Evolutionary conservation across 1,139 yeast species (phyloP).

Genomic region (Debaryomyces subglobosus): DNA sequence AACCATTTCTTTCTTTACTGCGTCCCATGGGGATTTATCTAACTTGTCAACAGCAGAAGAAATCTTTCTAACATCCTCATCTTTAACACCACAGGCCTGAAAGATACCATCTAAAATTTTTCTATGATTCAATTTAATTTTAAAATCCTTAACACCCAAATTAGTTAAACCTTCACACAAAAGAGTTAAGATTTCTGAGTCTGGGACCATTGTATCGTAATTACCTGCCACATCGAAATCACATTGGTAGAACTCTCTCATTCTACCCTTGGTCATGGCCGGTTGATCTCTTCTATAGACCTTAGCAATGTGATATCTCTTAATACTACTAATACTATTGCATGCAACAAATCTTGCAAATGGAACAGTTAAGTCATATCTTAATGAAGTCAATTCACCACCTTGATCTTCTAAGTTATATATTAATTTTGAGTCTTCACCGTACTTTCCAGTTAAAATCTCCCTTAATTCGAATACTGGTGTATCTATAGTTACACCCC

Average conservation of each 20-base stretch:
- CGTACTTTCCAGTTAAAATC: conserved; percentile 94
- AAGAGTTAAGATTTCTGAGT: conserved; percentile 82
- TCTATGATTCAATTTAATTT: conserved; percentile 90
- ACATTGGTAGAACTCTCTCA: conserved; percentile 99
- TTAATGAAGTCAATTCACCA: conserved; percentile 91
- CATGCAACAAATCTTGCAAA: conserved; percentile 96
- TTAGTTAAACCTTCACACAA: conserved; percentile 82
- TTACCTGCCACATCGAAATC: conserved; percentile 95
- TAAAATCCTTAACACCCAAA: conserved; percentile 85
- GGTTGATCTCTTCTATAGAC: conserved; percentile 99
- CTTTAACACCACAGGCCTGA: conserved; percentile 91
- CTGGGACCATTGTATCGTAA: conserved; percentile 94
- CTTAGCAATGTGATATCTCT: conserved; percentile 95
- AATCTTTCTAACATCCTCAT: conserved; percentile 89
- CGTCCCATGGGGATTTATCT: conserved; percentile 95
- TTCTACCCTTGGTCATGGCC: conserved; percentile 98
- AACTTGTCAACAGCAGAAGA: conserved; percentile 96
- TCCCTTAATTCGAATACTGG: conserved; percentile 97
- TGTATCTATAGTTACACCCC: conserved; percentile 96
- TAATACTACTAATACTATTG: conserved; percentile 86
- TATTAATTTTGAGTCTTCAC: conserved; percentile 95
- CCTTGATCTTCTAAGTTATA: conserved; percentile 98
- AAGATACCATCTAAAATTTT: conserved; percentile 94
- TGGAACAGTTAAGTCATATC: conserved; percentile 97
- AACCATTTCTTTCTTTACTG: conserved; percentile 86